phyloP scores from a whole-genome alignment of 2,329 filamentous ascomycete species.

The Aschersonia sp. region DNA sequence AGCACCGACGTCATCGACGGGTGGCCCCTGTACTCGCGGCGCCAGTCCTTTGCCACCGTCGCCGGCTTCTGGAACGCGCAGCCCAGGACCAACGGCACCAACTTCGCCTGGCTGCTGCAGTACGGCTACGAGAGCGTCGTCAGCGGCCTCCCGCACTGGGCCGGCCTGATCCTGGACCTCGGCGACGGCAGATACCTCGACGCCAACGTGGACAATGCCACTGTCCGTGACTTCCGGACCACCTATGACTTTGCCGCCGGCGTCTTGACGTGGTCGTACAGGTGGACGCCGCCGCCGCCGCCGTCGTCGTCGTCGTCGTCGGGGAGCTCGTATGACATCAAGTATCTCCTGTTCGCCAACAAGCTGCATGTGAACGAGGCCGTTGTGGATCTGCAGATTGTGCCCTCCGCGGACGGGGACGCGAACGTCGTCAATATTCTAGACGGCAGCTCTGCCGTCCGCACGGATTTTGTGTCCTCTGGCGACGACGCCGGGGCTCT shows the following conservation, averaged over 20 bases:
- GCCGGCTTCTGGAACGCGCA: slow-evolving; percentile 53
- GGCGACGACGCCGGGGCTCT: slow-evolving; percentile 39
- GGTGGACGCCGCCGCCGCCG: slow-evolving; percentile 38
- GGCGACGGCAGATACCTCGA: slow-evolving; percentile 38
- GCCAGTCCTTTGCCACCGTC: slow-evolving; percentile 53
- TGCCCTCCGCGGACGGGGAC: slow-evolving; percentile 33
- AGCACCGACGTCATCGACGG: slow-evolving; percentile 32
- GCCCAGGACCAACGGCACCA: slow-evolving; percentile 40
- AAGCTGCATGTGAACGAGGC: slow-evolving; percentile 40
- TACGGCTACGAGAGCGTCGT: slow-evolving; percentile 50
- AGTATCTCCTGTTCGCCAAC: slow-evolving; percentile 52
- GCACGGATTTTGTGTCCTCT: slow-evolving; percentile 43
- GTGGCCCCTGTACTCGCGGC: slow-evolving; percentile 50
- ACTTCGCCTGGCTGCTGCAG: slow-evolving; percentile 54
- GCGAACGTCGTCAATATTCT: slow-evolving; percentile 51
- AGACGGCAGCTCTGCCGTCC: slow-evolving; percentile 53
- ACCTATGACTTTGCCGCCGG: slow-evolving; percentile 50
- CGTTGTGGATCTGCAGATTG: slow-evolving; percentile 1
- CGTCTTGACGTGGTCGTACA: slow-evolving; percentile 48
- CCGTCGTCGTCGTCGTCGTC: slow-evolving; percentile 17
- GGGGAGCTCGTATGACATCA: slow-evolving; percentile 31
- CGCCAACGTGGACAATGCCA: slow-evolving; percentile 40
- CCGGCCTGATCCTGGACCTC: slow-evolving; percentile 30
- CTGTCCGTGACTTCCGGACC: slow-evolving; percentile 46
- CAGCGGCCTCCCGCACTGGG: slow-evolving; percentile 52